Conservation (phyloP, 495 filamentous ascomycete species). For the Friedmanniomyces endolithicus region DNA sequence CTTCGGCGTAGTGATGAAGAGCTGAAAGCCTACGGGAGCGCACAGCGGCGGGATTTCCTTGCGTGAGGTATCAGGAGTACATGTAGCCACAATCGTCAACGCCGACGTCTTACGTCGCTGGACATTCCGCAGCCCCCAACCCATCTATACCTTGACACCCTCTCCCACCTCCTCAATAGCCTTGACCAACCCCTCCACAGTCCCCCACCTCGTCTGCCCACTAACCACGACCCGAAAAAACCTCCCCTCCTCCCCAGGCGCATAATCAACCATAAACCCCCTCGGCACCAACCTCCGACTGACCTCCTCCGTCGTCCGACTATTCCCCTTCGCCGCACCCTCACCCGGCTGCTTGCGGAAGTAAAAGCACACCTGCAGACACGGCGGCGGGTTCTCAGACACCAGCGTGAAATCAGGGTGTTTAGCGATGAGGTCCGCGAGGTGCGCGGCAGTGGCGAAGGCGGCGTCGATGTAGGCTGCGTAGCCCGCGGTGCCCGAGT, state of each 20-base stretch:
- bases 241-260: conserved; percentile 62
- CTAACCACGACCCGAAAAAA: conserved; percentile 89
- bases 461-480: conserved; percentile 49
- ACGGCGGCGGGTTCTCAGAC: conserved; percentile 66
- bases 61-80: no score
- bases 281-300: conserved; percentile 49
- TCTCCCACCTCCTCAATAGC: conserved; percentile 56
- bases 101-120: no score
- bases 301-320: conserved; percentile 54
- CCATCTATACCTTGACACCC: conserved; percentile 26
- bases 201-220: conserved; percentile 54
- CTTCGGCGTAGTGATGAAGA: no score
- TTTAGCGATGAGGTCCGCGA: conserved; percentile 44
- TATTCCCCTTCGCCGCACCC: conserved; percentile 45
- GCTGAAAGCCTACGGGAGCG: no score
- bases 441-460: conserved; percentile 52
- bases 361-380: conserved; percentile 92
- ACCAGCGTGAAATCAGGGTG: conserved; percentile 55
- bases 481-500: conserved; percentile 57
- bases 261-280: conserved; percentile 94
- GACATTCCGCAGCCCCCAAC: no score
- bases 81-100: no score
- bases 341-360: conserved; percentile 53
- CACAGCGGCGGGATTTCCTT: no score
- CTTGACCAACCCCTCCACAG: conserved; percentile 62